These are phyloP conservation scores for Hemisphaericaspora nanyangensis DNA, from an alignment of 805 yeast genomes.

Conservation along the genomic window DNA sequence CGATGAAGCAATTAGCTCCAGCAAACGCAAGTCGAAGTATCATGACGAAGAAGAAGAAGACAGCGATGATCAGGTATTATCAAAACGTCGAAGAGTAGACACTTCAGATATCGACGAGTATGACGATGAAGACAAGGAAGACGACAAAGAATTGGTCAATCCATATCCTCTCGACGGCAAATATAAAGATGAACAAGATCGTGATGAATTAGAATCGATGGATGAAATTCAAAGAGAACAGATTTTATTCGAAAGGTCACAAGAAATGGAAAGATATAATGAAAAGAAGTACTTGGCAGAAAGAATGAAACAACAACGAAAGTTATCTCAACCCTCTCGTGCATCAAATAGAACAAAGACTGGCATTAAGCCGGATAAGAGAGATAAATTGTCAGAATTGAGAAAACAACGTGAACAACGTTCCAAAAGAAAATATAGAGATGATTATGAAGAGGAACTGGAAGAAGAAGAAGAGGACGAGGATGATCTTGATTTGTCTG, in stretches of 20 bases:
- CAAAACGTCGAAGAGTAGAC: slow-evolving; percentile 9
- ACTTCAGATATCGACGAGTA: slow-evolving; percentile 13
- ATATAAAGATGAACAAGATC: slow-evolving; percentile 78
- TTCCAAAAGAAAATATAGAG: slow-evolving; percentile 39
- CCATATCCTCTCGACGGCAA: slow-evolving; percentile 96
- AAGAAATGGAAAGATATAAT: slow-evolving; percentile 82
- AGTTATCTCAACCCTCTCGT: slow-evolving; percentile 27
- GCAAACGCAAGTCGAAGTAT: slow-evolving; percentile 1
- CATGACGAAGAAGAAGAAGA: slow-evolving; percentile 25
- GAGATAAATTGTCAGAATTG: slow-evolving; percentile 64
- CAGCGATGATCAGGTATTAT: slow-evolving; percentile 10
- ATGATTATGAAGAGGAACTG: slow-evolving; percentile 32
- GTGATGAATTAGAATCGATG: slow-evolving; percentile 59
- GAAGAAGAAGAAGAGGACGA: slow-evolving; percentile 47
- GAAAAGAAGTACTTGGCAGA: slow-evolving; percentile 82
- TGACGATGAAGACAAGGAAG: slow-evolving; percentile 32
- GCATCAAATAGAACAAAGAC: slow-evolving; percentile 33
- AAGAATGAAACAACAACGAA: slow-evolving; percentile 53
- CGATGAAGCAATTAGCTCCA: slow-evolving; percentile 19
- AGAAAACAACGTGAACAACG: slow-evolving; percentile 72
- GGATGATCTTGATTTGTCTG: slow-evolving; percentile 38
- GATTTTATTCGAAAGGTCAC: slow-evolving; percentile 86
- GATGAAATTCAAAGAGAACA: slow-evolving; percentile 93
- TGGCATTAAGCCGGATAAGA: slow-evolving; percentile 32
- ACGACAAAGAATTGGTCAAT: slow-evolving; percentile 38